Conservation (phyloP, 1,284 basidiomycete genomes). For the Pseudozyma pruni region DNA sequence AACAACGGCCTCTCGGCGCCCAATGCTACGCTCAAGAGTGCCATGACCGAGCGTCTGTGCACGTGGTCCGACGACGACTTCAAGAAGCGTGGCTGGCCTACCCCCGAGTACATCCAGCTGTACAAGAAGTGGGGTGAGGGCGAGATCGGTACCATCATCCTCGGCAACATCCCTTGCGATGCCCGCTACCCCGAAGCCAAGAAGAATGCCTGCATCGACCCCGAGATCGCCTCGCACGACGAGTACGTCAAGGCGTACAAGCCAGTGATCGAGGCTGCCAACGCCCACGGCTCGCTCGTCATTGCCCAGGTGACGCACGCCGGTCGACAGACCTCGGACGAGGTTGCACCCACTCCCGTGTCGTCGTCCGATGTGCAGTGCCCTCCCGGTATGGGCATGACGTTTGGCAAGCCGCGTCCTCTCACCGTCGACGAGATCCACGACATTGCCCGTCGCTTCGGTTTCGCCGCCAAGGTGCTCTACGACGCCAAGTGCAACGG, state of each 20-base stretch:
- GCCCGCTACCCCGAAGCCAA: slow-evolving; percentile 51
- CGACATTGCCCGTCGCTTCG: slow-evolving; percentile 76
- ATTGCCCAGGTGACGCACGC: slow-evolving; percentile 70
- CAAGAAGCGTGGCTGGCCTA: slow-evolving; percentile 59
- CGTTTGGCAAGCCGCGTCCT: slow-evolving; percentile 66
- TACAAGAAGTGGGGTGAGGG: slow-evolving; percentile 64
- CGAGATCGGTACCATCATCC: slow-evolving; percentile 58
- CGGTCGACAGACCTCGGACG: slow-evolving; percentile 67
- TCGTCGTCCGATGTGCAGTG: slow-evolving; percentile 59
- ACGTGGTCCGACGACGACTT: slow-evolving; percentile 56
- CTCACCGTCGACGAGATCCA: slow-evolving; percentile 77
- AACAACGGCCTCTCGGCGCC: slow-evolving; percentile 44
- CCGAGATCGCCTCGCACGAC: slow-evolving; percentile 48
- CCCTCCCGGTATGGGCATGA: slow-evolving; percentile 57
- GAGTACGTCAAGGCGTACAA: slow-evolving; percentile 50
- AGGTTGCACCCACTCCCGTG: slow-evolving; percentile 48
- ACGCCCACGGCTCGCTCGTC: slow-evolving; percentile 69
- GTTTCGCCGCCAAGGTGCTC: slow-evolving; percentile 77
- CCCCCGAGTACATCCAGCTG: slow-evolving; percentile 52
- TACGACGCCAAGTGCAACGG: slow-evolving; percentile 84
- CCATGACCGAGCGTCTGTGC: slow-evolving; percentile 64
- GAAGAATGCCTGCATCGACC: slow-evolving; percentile 53
- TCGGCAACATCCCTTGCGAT: slow-evolving; percentile 55
- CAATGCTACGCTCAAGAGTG: slow-evolving; percentile 56
- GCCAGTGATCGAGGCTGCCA: slow-evolving; percentile 67